Base-by-base conservation (phyloP, 441 rosid genomes). In the Rhodomyrtus psidioides region DNA sequence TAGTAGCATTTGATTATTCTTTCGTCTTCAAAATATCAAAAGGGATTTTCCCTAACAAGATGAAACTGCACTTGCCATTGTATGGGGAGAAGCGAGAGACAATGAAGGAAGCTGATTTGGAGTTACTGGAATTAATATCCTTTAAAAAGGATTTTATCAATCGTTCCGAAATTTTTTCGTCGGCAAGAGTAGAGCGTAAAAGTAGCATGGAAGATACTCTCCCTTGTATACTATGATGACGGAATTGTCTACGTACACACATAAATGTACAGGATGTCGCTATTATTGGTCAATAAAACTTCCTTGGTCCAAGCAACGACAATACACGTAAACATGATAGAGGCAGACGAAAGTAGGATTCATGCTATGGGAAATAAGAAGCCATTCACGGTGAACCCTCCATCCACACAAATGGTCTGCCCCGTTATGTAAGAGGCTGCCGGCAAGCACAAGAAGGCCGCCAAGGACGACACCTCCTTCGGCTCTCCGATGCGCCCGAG, bases 381-480 rank as follows among this genome's bases (percentile, higher is more conserved):
- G 14, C 88, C 90, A 8, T 83, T 83, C 12, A 89, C 56, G 0
- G 90, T 86, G 56, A 62, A 27, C 14, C 92, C 93, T 28, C 92
- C 93, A 17, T 92, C 94, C n/a, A 93, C 89, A 34, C 86, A 88
- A 21, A 91, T 91, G 13, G 84, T 62, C 81, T 91, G 94, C 19
- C 93, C 94, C 0, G 91, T 91, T 14, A 93, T 90, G 39, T 91
- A 93, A 12, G 91, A 90, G 24, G 93, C 46, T 1, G 46, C 46
- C 46, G 46, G 46, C 46, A 42, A 42, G 46, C 46, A 42, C 46
- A 42, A 42, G 87, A 91, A 93, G 54, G 91, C 91, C 15, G 86
- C 93, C 62, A 91, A 65, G 6, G 91, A 89, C 3, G 93, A 88
- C 14, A 90, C 91, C 86, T 91, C 94, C 74, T 91, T 76, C 7